A percentile compares a stretch with the other conserved stretches of the same genome.
phyloP scores from a whole-genome alignment of 257 asterid species.

The Eustoma russellianum region DNA sequence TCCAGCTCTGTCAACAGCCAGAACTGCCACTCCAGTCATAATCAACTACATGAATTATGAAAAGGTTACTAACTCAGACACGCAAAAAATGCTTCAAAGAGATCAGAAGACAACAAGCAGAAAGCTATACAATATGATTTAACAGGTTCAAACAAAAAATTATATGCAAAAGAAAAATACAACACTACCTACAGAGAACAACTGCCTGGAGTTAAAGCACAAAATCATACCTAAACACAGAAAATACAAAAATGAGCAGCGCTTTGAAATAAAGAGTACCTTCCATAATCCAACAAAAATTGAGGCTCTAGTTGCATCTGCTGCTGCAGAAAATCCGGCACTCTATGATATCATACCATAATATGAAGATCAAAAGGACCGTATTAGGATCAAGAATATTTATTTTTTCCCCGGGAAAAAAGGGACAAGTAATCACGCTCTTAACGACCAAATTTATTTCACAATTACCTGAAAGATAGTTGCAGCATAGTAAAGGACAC shows the following conservation, averaged over 20 bases:
- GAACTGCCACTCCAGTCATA: constrained; percentile 85
- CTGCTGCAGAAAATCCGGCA: constrained; percentile 97
- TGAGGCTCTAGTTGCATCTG: constrained; percentile 94
- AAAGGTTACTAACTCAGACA: not conserved
- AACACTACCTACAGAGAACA: not conserved
- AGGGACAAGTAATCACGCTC: not conserved
- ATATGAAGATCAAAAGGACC: not conserved
- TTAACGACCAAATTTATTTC: constrained; percentile 2
- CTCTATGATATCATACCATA: constrained; percentile 31
- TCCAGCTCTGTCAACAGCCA: constrained; percentile 74
- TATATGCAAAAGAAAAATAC: not conserved
- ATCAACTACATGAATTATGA: constrained; percentile 40
- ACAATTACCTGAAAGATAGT: constrained; percentile 74
- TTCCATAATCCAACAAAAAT: constrained; percentile 69
- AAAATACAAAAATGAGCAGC: too few species aligned
- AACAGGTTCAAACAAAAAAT: too few species aligned
- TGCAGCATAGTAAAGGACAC: constrained; percentile 94
- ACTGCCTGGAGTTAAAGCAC: not conserved
- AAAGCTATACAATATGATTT: too few species aligned
- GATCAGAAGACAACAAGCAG: too few species aligned
- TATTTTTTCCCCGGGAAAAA: not conserved
- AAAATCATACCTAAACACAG: not conserved
- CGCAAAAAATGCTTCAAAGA: too few species aligned
- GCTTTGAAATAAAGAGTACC: constrained; percentile 34
- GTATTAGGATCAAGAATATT: not conserved